Conservation (phyloP, 768 basidiomycete species). For the Kwoniella bestiolae region DNA sequence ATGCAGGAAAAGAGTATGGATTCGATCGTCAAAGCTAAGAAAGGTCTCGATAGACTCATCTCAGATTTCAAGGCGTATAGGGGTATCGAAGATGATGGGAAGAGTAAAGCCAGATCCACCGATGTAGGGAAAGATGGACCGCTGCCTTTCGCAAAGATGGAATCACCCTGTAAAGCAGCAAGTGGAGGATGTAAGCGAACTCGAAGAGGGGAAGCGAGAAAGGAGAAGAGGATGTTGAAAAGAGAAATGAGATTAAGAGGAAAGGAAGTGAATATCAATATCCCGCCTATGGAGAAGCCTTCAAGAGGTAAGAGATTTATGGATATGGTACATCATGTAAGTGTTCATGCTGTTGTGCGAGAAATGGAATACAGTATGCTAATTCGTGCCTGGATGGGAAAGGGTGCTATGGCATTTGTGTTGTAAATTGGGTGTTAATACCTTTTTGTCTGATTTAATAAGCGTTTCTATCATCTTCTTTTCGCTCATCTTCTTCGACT, state of each 20-base stretch:
- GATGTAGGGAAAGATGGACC: slow-evolving; percentile 22
- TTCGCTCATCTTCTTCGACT: background rate
- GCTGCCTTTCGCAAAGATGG: slow-evolving; percentile 21
- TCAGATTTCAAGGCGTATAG: slow-evolving; percentile 7
- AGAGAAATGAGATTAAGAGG: background rate
- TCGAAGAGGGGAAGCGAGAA: background rate
- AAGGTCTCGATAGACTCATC: slow-evolving; percentile 20
- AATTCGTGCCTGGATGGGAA: slow-evolving; percentile 1
- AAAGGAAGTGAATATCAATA: slow-evolving; percentile 9
- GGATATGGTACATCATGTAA: slow-evolving; percentile 30
- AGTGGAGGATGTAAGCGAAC: background rate
- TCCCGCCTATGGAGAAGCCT: slow-evolving; percentile 12
- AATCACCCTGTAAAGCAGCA: background rate
- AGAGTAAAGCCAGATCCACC: background rate
- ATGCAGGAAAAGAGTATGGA: slow-evolving; percentile 24
- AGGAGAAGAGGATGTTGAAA: background rate
- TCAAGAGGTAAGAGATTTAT: slow-evolving; percentile 17
- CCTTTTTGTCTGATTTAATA: background rate
- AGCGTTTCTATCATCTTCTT: background rate
- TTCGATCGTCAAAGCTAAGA: slow-evolving; percentile 17
- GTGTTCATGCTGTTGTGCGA: slow-evolving; percentile 7
- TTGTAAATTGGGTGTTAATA: slow-evolving; percentile 12
- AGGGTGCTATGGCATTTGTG: slow-evolving; percentile 29
- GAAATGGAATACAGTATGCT: background rate
- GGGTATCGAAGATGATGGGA: background rate